phyloP scores from a whole-genome alignment of 371 early-diverging fungal genomes.

The Mortierella sp. region DNA sequence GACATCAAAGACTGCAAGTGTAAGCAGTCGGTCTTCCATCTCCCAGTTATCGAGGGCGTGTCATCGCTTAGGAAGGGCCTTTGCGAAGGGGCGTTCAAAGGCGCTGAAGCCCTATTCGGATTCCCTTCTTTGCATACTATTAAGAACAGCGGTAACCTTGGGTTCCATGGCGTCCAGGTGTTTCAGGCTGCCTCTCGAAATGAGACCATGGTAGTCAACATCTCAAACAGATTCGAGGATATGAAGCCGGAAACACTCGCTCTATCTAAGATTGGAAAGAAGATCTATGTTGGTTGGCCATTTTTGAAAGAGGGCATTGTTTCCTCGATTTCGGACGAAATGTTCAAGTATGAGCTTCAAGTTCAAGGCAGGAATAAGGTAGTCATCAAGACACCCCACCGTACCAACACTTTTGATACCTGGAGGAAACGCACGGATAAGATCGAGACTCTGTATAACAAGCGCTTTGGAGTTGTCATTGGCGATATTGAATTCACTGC shows the following conservation, averaged over 20 bases:
- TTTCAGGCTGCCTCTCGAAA: conserved; percentile 88
- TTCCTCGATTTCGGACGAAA: conserved; percentile 78
- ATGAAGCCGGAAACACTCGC: conserved; percentile 66
- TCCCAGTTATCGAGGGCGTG: conserved; percentile 69
- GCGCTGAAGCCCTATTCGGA: conserved; percentile 83
- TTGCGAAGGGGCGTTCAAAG: conserved; percentile 74
- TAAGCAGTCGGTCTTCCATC: conserved; percentile 61
- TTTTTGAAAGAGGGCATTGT: conserved; percentile 87
- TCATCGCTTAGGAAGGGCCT: conserved; percentile 73
- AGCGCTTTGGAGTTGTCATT: conserved; percentile 74
- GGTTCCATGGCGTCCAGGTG: conserved; percentile 84
- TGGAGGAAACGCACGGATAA: conserved; percentile 75
- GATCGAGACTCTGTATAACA: conserved; percentile 66
- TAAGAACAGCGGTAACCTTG: conserved; percentile 76
- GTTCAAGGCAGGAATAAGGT: conserved; percentile 57
- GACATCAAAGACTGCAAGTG: conserved; percentile 71
- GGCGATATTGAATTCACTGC: conserved; percentile 80
- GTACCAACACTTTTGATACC: conserved; percentile 58
- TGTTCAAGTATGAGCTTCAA: conserved; percentile 73
- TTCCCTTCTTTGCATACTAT: conserved; percentile 91
- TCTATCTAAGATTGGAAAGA: conserved; percentile 65
- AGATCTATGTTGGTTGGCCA: conserved; percentile 86
- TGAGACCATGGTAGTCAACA: conserved; percentile 84
- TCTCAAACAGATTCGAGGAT: conserved; percentile 68
- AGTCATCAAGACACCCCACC: conserved; percentile 64